Conservation (phyloP, 225 moss, liverwort and hornwort species). For the Lunularia cruciata region DNA sequence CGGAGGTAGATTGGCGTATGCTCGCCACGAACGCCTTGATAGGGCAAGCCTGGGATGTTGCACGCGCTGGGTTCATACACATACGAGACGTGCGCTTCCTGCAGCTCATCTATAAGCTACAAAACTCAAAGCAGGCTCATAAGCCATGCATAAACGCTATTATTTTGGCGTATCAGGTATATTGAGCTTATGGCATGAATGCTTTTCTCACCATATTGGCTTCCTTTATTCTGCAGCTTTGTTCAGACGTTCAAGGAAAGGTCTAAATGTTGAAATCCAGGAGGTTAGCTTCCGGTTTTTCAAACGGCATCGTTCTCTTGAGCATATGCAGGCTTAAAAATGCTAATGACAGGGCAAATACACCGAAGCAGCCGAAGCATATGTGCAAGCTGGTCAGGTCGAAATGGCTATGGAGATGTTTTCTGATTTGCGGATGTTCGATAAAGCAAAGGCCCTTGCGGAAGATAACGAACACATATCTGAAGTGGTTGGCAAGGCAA, state of each 20-base stretch:
- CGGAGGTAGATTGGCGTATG: conserved; percentile 90
- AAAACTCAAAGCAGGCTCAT: conserved; percentile 49
- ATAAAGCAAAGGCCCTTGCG: conserved; percentile 84
- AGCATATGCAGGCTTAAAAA: not conserved
- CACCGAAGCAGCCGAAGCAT: conserved; percentile 81
- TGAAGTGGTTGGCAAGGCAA: conserved; percentile 48
- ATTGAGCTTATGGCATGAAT: not conserved
- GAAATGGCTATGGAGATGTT: conserved; percentile 93
- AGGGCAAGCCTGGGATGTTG: conserved; percentile 73
- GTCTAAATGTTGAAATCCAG: no score
- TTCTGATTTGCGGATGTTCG: conserved; percentile 87
- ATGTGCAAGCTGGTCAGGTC: conserved; percentile 75
- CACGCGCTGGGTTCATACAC: conserved; percentile 77
- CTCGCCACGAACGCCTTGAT: conserved; percentile 73
- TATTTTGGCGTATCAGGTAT: conserved; percentile 87
- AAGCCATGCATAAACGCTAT: conserved; percentile 64
- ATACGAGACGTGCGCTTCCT: conserved; percentile 74
- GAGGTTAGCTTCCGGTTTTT: no score
- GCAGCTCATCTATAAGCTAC: conserved; percentile 72
- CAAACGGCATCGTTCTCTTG: no score
- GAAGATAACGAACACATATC: conserved; percentile 51
- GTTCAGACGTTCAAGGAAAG: no score
- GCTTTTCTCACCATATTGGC: no score
- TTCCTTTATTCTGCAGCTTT: no score
- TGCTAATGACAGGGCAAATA: conserved; percentile 69